phyloP scores from a whole-genome alignment of 2,329 filamentous ascomycete genomes.

The Fusarium metavorans region DNA sequence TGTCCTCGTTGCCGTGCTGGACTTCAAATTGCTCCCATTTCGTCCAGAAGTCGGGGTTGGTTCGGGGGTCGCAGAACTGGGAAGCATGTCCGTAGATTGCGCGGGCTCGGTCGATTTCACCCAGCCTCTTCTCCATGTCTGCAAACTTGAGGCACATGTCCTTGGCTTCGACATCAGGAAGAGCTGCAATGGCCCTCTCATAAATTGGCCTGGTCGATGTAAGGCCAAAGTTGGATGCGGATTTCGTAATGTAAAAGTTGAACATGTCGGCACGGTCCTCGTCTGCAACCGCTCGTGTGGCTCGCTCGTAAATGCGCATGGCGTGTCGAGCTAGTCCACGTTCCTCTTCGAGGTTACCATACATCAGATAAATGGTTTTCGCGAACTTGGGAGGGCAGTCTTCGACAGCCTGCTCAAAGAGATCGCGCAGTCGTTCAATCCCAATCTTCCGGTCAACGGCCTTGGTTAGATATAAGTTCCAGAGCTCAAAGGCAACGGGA shows the following conservation, averaged over 20 bases:
- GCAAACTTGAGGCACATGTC: conserved; percentile 99
- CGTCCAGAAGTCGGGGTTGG: conserved; percentile 90
- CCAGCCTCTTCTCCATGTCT: conserved; percentile 91
- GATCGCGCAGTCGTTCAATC: conserved; percentile 91
- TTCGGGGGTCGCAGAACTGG: conserved; percentile 96
- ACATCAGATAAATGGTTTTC: conserved; percentile 97
- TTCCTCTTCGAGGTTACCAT: conserved; percentile 96
- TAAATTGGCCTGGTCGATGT: conserved; percentile 96
- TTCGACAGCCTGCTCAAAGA: conserved; percentile 97
- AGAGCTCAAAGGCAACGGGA: conserved; percentile 96
- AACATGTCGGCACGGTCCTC: conserved; percentile 98
- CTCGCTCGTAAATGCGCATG: conserved; percentile 99
- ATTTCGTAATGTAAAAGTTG: conserved; percentile 99
- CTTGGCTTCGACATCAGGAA: conserved; percentile 92
- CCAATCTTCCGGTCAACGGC: conserved; percentile 96
- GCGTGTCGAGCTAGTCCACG: conserved; percentile 93
- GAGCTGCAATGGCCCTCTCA: conserved; percentile 92
- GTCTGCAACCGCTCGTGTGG: conserved; percentile 92
- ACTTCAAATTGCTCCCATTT: conserved; percentile 99
- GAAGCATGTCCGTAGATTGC: conserved; percentile 97
- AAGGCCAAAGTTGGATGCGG: conserved; percentile 95
- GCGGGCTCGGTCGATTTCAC: conserved; percentile 93
- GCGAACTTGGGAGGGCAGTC: conserved; percentile 96
- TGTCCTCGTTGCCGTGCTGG: conserved; percentile 98
- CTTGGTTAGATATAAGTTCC: conserved; percentile 98